phyloP scores from a whole-genome alignment of 495 filamentous ascomycete genomes.

The Chaetomidium leptoderma region DNA sequence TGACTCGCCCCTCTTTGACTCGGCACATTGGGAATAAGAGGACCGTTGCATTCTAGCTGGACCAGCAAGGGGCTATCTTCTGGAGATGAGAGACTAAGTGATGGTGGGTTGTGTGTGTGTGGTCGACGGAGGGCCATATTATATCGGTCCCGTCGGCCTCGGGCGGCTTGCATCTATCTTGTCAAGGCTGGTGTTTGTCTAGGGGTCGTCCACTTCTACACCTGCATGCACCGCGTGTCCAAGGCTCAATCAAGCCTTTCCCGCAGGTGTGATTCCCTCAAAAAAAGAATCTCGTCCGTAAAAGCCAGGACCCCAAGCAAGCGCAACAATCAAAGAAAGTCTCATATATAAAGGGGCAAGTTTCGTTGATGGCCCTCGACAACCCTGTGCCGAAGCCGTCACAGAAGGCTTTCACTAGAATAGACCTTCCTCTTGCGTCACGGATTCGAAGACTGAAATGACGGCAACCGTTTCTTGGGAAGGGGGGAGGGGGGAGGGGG shows the following conservation, averaged over 20 bases:
- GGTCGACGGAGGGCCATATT: neutral
- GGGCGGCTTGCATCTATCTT: neutral
- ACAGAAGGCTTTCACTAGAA: neutral
- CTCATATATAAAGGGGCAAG: neutral
- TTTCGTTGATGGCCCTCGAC: neutral
- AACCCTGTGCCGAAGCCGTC: neutral
- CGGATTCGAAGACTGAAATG: neutral
- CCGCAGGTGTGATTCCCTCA: neutral
- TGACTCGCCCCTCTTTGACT: conserved; percentile 14
- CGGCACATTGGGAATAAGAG: neutral
- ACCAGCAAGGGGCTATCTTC: neutral
- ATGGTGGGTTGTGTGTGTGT: neutral
- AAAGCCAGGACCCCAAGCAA: conserved; percentile 1
- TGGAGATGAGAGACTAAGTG: neutral
- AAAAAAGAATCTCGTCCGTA: neutral
- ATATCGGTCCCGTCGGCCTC: conserved; percentile 7
- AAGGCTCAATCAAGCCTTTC: neutral
- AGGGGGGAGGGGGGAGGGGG: too few relatives aligned
- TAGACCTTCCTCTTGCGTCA: conserved; percentile 8
- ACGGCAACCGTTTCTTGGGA: neutral
- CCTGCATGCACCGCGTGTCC: neutral
- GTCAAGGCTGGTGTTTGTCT: neutral
- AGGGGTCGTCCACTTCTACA: neutral
- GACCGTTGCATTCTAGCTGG: neutral
- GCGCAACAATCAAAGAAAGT: conserved; percentile 5